Evolutionary conservation across 768 basidiomycete species (phyloP).

Genomic region (Podaxis mareebaensis): DNA sequence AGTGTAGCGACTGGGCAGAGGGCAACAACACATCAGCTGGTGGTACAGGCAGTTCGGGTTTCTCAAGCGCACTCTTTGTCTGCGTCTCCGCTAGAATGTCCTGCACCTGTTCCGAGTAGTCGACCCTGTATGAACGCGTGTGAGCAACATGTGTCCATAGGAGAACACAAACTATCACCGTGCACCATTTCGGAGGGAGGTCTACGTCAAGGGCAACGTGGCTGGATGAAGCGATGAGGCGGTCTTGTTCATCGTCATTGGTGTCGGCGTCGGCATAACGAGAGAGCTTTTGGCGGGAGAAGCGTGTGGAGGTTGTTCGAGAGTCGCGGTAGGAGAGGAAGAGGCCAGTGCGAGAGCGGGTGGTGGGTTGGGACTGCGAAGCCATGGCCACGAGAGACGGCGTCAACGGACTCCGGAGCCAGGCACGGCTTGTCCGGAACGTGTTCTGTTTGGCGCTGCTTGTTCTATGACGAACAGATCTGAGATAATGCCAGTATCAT

Average conservation of each 20-base stretch:
- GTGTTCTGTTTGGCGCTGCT: conserved; percentile 27
- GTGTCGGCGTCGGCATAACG: conserved; percentile 49
- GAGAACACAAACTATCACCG: conserved; percentile 19
- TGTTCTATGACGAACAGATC: conserved; percentile 13
- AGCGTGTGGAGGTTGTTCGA: conserved; percentile 43
- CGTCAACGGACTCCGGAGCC: background rate
- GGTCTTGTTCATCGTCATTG: conserved; percentile 63
- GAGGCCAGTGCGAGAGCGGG: conserved; percentile 86
- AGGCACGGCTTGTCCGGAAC: conserved; percentile 17
- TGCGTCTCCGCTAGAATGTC: conserved; percentile 67
- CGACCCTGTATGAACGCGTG: conserved; percentile 64
- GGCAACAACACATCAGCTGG: conserved; percentile 20
- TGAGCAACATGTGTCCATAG: conserved; percentile 23
- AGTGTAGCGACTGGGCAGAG: conserved; percentile 69
- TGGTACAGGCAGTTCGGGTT: conserved; percentile 18
- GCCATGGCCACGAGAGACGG: conserved; percentile 15
- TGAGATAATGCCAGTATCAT: conserved; percentile 15
- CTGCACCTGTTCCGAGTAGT: conserved; percentile 88
- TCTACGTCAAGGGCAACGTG: conserved; percentile 56
- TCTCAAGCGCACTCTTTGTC: conserved; percentile 67
- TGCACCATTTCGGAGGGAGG: conserved; percentile 87
- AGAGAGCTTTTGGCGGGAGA: conserved; percentile 37
- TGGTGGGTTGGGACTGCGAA: conserved; percentile 42
- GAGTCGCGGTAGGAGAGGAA: conserved; percentile 95
- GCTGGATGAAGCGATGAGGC: conserved; percentile 51